phyloP scores from a whole-genome alignment of 768 basidiomycete genomes.

The Omphalotus guepiniiformis region DNA sequence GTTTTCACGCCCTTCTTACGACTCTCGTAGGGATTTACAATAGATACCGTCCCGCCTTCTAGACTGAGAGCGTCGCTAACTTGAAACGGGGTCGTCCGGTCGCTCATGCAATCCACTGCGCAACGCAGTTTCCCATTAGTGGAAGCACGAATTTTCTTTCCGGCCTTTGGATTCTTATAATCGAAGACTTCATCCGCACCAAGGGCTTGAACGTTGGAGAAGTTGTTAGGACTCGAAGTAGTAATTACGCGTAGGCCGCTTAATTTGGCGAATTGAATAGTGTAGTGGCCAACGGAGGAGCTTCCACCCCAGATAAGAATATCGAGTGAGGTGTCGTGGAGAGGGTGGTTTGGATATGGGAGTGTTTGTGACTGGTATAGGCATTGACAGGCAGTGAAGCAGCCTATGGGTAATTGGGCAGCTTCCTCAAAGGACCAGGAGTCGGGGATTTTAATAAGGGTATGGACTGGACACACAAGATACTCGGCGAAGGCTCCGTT shows the following conservation, averaged over 20 bases:
- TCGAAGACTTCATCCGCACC: slow-evolving; percentile 31
- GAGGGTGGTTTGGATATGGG: slow-evolving; percentile 1
- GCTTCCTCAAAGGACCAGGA: slow-evolving; percentile 7
- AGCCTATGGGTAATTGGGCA: slow-evolving; percentile 4
- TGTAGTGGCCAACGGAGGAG: slow-evolving; percentile 21
- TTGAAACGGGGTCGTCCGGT: slow-evolving; percentile 1
- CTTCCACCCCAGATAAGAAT: slow-evolving; percentile 27
- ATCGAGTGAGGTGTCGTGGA: background rate
- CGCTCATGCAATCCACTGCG: slow-evolving; percentile 8
- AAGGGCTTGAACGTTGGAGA: slow-evolving; percentile 22
- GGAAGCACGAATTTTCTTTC: slow-evolving; percentile 13
- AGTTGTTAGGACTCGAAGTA: slow-evolving; percentile 28
- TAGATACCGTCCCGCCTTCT: slow-evolving; percentile 7
- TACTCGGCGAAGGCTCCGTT: slow-evolving; percentile 12
- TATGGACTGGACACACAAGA: background rate
- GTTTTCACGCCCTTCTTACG: background rate
- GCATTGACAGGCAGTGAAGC: slow-evolving; percentile 6
- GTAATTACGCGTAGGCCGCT: slow-evolving; percentile 29
- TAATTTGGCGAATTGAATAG: slow-evolving; percentile 28
- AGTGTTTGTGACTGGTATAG: slow-evolving; percentile 8
- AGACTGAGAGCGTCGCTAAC: slow-evolving; percentile 4
- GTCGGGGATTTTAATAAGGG: slow-evolving; percentile 3
- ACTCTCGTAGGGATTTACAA: background rate
- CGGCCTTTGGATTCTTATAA: slow-evolving; percentile 19
- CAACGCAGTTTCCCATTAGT: slow-evolving; percentile 3